Conservation (phyloP, 1,139 yeast species). For the Nakaseomyces delphensis region DNA sequence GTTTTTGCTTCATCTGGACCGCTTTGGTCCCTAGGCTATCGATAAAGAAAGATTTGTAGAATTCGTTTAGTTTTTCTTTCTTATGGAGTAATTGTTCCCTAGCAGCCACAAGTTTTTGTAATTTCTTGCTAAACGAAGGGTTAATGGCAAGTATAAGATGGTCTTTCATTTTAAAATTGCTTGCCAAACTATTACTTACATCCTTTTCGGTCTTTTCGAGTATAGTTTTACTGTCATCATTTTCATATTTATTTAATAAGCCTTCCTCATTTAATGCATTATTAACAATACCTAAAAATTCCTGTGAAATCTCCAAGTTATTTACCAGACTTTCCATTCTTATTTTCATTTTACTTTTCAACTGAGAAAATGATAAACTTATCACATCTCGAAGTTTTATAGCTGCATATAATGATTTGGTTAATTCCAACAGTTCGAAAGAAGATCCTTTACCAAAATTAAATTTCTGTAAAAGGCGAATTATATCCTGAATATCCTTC, state of each 20-base stretch:
- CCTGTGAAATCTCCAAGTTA: neutral
- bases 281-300: constrained; percentile 18
- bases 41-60: constrained; percentile 19
- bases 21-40: constrained; percentile 19
- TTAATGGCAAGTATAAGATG: constrained; percentile 16
- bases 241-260: neutral
- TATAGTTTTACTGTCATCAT: neutral
- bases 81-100: constrained; percentile 18
- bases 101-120: constrained; percentile 18
- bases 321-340: neutral
- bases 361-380: constrained; percentile 4
- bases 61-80: constrained; percentile 17
- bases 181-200: neutral
- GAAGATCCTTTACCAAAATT: constrained; percentile 40
- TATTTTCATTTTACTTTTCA: constrained; percentile 6
- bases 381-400: constrained; percentile 14
- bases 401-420: constrained; percentile 34
- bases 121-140: constrained; percentile 16
- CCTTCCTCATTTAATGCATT: constrained; percentile 14
- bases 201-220: neutral
- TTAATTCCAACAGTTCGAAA: constrained; percentile 38
- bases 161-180: neutral
- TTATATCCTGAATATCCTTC: constrained; percentile 41
- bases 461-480: constrained; percentile 47
- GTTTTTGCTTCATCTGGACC: constrained; percentile 20